These are phyloP conservation scores for Rubus idaeus DNA, from an alignment of 306 rosid genomes.

Conservation along the genomic window DNA sequence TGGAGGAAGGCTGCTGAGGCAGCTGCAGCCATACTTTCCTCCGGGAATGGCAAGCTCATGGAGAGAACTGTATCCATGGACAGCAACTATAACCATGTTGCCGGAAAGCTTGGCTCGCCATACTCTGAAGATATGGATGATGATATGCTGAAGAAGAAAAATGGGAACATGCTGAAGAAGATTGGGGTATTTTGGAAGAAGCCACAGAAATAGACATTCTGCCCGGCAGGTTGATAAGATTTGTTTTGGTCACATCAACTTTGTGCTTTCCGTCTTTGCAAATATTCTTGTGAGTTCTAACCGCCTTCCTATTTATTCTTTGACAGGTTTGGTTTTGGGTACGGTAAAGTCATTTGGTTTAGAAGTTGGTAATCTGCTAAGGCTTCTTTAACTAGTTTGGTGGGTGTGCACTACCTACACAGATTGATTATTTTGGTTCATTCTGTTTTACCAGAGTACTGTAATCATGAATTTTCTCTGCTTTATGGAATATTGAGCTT, in stretches of 20 bases:
- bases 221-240: constrained; percentile 7
- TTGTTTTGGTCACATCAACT: constrained; percentile 17
- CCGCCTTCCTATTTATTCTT: not conserved
- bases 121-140: constrained; percentile 68
- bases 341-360: constrained; percentile 6
- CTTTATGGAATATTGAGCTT: not conserved
- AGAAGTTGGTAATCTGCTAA: constrained; percentile 10
- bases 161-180: constrained; percentile 94
- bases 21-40: constrained; percentile 89
- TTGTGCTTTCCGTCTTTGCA: constrained; percentile 17
- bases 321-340: constrained; percentile 14
- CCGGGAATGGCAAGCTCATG: constrained; percentile 74
- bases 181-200: constrained; percentile 97
- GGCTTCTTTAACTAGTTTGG: not conserved
- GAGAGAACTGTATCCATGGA: constrained; percentile 77
- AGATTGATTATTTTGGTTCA: not conserved
- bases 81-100: constrained; percentile 45
- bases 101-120: constrained; percentile 53
- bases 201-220: constrained; percentile 62
- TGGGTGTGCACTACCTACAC: not conserved
- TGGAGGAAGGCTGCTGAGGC: constrained; percentile 99
- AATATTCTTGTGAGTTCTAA: not conserved
- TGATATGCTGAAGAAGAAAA: constrained; percentile 81
- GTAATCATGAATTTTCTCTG: constrained; percentile 13
- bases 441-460: constrained; percentile 2